Evolutionary conservation across 202 grass and related monocot genomes (phyloP).

Genomic region (Setaria italica): DNA sequence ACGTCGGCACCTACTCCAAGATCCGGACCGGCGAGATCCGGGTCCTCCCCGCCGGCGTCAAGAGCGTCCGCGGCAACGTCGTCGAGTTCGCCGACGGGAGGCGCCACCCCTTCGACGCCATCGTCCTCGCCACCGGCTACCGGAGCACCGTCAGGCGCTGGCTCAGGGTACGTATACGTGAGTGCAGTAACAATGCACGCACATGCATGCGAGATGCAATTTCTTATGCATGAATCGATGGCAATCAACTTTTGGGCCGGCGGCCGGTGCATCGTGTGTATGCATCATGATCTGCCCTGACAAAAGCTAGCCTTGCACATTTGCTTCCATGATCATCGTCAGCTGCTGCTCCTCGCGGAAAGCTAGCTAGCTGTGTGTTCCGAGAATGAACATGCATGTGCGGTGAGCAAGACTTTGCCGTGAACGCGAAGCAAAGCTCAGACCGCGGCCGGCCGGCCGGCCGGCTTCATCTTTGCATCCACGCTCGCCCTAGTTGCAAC

Average conservation of each 20-base stretch:
- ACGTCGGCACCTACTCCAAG: constrained; percentile 64
- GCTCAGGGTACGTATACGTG: constrained; percentile 57
- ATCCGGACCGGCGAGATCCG: constrained; percentile 69
- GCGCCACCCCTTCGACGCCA: constrained; percentile 59
- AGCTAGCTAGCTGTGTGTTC: too few relatives aligned
- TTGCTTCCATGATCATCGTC: not conserved
- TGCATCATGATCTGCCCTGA: constrained; percentile 4
- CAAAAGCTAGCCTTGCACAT: not conserved
- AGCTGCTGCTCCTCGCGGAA: not conserved
- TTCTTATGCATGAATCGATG: not conserved
- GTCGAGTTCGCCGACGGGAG: constrained; percentile 66
- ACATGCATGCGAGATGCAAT: not conserved
- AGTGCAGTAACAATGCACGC: not conserved
- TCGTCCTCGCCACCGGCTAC: constrained; percentile 81
- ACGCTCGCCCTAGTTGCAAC: not conserved
- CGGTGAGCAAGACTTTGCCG: constrained; percentile 9
- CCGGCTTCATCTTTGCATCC: not conserved
- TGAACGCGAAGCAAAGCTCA: constrained; percentile 26
- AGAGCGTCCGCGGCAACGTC: constrained; percentile 52
- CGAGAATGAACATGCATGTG: not conserved
- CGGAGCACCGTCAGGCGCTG: constrained; percentile 61
- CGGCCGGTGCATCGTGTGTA: not conserved
- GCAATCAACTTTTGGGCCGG: not conserved
- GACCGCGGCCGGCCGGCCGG: not conserved
- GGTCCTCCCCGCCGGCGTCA: constrained; percentile 53